Percentiles rank a stretch among this genome's conserved stretches.
These are phyloP conservation scores for Lactuca saligna DNA, from an alignment of 129 eudicot species.

Conservation along the genomic window DNA sequence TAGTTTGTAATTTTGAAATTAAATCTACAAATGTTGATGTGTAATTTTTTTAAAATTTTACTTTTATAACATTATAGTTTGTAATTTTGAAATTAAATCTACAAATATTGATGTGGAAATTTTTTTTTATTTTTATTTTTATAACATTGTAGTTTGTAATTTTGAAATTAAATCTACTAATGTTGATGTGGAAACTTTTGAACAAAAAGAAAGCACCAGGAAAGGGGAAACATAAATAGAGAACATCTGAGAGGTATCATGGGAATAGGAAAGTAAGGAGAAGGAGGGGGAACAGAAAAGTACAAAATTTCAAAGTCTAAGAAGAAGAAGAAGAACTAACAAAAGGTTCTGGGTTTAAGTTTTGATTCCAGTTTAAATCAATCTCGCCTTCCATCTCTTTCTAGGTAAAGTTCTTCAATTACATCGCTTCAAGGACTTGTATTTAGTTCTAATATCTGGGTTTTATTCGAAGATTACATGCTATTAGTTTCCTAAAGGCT, in stretches of 20 bases:
- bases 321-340: conserved; percentile 1
- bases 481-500: background rate
- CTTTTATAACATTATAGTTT: too few relatives aligned
- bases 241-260: background rate
- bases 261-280: conserved; percentile 4
- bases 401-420: conserved; percentile 24
- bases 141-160: too few relatives aligned
- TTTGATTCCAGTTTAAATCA: background rate
- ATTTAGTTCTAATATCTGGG: background rate
- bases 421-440: conserved; percentile 18
- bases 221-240: background rate
- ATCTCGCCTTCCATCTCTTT: conserved; percentile 6
- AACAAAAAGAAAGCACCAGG: conserved; percentile 6
- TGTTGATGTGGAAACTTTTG: background rate
- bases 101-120: background rate
- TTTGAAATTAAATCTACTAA: too few relatives aligned
- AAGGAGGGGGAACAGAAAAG: background rate
- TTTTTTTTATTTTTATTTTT: background rate
- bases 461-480: background rate
- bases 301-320: background rate
- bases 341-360: conserved; percentile 18
- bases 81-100: too few relatives aligned
- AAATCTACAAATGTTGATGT: background rate
- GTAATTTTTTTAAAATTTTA: too few relatives aligned
- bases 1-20: too few relatives aligned